Percentiles rank a stretch among this genome's conserved stretches.
Conservation (phyloP, 352 stramenopile species). For the Achlya hypogyna region DNA sequence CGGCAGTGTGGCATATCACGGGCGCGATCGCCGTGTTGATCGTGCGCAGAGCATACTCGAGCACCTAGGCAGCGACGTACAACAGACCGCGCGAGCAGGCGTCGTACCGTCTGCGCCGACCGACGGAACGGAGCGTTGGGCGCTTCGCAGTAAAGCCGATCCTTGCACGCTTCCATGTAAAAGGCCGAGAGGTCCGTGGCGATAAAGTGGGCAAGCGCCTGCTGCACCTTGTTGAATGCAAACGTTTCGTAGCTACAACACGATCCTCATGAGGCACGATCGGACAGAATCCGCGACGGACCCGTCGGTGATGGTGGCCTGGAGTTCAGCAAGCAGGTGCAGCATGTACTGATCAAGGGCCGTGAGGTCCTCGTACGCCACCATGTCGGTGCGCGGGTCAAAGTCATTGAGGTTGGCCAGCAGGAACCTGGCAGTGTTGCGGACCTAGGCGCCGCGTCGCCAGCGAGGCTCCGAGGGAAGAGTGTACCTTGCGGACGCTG, state of each 20-base stretch:
- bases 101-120: conserved; percentile 76
- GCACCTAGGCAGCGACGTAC: conserved; percentile 22
- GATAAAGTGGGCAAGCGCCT: conserved; percentile 90
- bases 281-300: conserved; percentile 25
- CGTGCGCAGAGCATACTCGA: conserved; percentile 56
- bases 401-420: conserved; percentile 95
- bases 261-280: conserved; percentile 17
- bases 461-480: background rate
- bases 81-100: background rate
- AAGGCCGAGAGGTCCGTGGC: conserved; percentile 95
- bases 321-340: conserved; percentile 75
- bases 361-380: conserved; percentile 83
- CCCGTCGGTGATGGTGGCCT: conserved; percentile 77
- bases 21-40: conserved; percentile 70
- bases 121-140: conserved; percentile 69
- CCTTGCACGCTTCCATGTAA: conserved; percentile 96
- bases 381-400: conserved; percentile 60
- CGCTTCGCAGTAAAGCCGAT: conserved; percentile 94
- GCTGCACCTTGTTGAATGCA: conserved; percentile 89
- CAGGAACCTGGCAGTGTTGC: conserved; percentile 96
- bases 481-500: conserved; percentile 42
- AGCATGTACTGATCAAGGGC: conserved; percentile 96
- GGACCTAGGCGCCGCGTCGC: conserved; percentile 50
- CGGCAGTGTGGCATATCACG: conserved; percentile 92
- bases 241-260: conserved; percentile 43